Evolutionary conservation across 129 eudicot species (phyloP).

Genomic region (Artemisia tridentata): DNA sequence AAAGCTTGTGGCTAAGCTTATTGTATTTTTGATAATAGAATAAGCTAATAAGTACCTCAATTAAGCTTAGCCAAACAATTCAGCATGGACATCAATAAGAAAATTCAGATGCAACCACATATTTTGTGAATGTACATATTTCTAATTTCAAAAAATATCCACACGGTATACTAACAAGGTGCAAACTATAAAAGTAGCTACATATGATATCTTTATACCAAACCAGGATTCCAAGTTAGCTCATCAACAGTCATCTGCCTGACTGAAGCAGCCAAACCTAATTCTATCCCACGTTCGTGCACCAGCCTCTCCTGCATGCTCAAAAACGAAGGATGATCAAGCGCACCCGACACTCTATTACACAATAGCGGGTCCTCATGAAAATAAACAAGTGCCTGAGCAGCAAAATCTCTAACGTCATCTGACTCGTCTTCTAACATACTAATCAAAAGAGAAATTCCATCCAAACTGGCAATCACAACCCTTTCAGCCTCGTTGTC

Average conservation of each 20-base stretch:
- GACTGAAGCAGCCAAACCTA: conserved; percentile 33
- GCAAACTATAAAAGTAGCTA: neutral
- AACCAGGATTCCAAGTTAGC: conserved; percentile 45
- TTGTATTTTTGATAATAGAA: too few species aligned
- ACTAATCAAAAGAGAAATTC: conserved; percentile 48
- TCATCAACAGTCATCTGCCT: conserved; percentile 40
- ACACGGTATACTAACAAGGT: conserved; percentile 1
- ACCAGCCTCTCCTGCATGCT: conserved; percentile 45
- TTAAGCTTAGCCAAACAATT: neutral
- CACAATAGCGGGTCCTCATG: conserved; percentile 43
- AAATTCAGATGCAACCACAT: neutral
- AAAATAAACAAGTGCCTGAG: conserved; percentile 58
- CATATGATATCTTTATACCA: conserved; percentile 20
- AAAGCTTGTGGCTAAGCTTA: too few species aligned
- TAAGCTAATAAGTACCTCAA: too few species aligned
- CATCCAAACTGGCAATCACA: conserved; percentile 45
- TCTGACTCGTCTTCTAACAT: conserved; percentile 59
- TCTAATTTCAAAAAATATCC: neutral
- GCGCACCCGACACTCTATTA: conserved; percentile 37
- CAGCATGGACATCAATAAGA: neutral
- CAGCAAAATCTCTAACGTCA: conserved; percentile 53
- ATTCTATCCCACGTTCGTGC: conserved; percentile 40
- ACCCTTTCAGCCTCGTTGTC: conserved; percentile 38
- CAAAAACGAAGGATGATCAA: conserved; percentile 41
- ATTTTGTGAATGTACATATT: neutral